Evolutionary conservation across 805 yeast species (phyloP).

Genomic region (Ogataea philodendri): DNA sequence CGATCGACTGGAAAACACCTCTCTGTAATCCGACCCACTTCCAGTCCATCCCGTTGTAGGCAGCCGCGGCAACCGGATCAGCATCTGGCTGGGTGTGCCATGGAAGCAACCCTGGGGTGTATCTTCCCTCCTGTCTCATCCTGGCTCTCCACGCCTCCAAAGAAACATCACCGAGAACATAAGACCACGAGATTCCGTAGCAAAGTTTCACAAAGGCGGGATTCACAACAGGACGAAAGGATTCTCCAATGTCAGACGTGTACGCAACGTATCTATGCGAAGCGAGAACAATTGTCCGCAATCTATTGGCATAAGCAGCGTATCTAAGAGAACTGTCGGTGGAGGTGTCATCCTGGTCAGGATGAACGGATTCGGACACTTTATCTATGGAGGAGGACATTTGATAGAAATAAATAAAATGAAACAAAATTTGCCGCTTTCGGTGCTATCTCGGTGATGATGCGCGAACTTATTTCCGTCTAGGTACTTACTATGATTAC

Average conservation of each 20-base stretch:
- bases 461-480: too few species aligned
- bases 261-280: conserved; percentile 83
- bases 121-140: conserved; percentile 63
- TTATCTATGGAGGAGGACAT: conserved; percentile 5
- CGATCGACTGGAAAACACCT: conserved; percentile 77
- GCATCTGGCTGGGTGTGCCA: conserved; percentile 55
- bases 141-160: conserved; percentile 72
- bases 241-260: conserved; percentile 84
- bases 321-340: conserved; percentile 50
- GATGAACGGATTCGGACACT: conserved; percentile 8
- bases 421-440: too few species aligned
- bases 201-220: conserved; percentile 63
- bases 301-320: conserved; percentile 77
- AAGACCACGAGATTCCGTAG: conserved; percentile 74
- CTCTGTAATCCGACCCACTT: conserved; percentile 60
- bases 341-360: conserved; percentile 15
- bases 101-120: conserved; percentile 59
- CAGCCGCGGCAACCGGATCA: conserved; percentile 38
- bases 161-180: conserved; percentile 71
- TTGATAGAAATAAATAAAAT: neutral
- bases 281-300: conserved; percentile 67
- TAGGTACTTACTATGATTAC: conserved; percentile 1
- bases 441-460: too few species aligned
- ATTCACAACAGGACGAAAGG: conserved; percentile 78
- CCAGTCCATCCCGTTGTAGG: conserved; percentile 58